Evolutionary conservation across 2,329 filamentous ascomycete genomes (phyloP), one percentile per base, ranked within the genome.

Genomic region (Aureobasidium sp.): DNA sequence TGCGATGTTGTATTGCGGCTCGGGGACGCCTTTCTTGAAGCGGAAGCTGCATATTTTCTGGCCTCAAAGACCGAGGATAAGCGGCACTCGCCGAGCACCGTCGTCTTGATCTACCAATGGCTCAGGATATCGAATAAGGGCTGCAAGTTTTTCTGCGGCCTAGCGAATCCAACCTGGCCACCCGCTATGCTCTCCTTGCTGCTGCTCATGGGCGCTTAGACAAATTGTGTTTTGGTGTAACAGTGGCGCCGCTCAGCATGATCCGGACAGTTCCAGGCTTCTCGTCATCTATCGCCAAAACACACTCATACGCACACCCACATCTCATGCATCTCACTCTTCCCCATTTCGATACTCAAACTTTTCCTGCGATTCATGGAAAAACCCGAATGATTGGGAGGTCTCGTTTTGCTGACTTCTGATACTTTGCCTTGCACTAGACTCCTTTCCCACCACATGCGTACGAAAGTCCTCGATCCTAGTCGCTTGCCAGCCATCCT

Each of bases 401-500:
- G 26, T 2, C 6, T 46, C 20, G 47, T 48, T 50, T 59, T 34
- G 44, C 42, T 48, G n/a, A 48, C 56, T 15, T 12, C 8, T 44
- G 15, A 36, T 36, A 47, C 52, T 13, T 44, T 8, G n/a, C 15
- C 8, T 37, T 26, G 27, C 44, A 62, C 46, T 71, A 81, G 79
- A 66, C 73, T 80, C 55, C 72, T 81, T 66, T 79, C 78, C 52
- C 72, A 77, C 69, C 70, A 74, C 63, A 69, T 81, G 65, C 74
- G 75, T 65, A 71, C 69, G 50, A 72, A 67, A 52, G 65, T 81
- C 58, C 70, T 79, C 62, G 74, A 76, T 69, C 74, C 78, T 65
- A 70, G 72, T 65, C 72, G 75, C 63, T 67, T 81, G 36, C 78
- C 79, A 61, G 70, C 73, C 53, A 68, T 79, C 36, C 82, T 93